Evolutionary conservation across 192 early-diverging fungal genomes (phyloP), one percentile per base, ranked within the genome.

Genomic region (Backusella liffmaniae): DNA sequence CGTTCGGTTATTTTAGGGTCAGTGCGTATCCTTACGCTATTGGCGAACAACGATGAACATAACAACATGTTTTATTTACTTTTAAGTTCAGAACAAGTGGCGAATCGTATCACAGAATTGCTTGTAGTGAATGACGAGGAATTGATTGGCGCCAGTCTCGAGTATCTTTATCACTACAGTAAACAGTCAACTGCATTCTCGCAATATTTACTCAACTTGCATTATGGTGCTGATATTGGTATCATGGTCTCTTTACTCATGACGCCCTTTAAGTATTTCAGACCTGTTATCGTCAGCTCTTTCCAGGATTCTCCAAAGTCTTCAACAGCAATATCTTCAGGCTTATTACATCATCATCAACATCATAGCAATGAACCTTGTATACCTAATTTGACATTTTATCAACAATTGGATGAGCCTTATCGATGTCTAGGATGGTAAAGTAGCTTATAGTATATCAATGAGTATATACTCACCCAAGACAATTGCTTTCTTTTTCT

Each of bases 131-230:
- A 88, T 59, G 90, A 91, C 56, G 94, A 95, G 66, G 92, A 92
- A 30, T 70, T 90, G 34, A 82, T 93, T 39, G 87, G 91, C 13
- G 82, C 87, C 1, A 83, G 82, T 73, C 79, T 93, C 72, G 94
- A 95, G 72, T 93, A 88, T 73, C 79, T 93, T 4, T 93, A 93
- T 73, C 84, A 90, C 74, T 93, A 84, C 75, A 85, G 91, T 26
- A 80, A 81, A 53, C 76, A 87, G 36, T 84, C 84, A 37, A 83
- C 80, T 7, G 79, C 85, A 6, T 82, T 85, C 1, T 72, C 81
- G 21, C 79, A 81, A 3, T 83, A 85, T 36, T 77, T 90, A 23
- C 73, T 82, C 16, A 77, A 79, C 68, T 70, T 69, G 29, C 80
- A 83, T 56, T 78, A 86, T 26, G 87, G 85, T 51, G 85, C 87